A percentile compares a stretch with the other conserved stretches of the same genome.
phyloP scores from a whole-genome alignment of 2,329 filamentous ascomycete species.

The Hymenotorrendiella dingleyae region DNA sequence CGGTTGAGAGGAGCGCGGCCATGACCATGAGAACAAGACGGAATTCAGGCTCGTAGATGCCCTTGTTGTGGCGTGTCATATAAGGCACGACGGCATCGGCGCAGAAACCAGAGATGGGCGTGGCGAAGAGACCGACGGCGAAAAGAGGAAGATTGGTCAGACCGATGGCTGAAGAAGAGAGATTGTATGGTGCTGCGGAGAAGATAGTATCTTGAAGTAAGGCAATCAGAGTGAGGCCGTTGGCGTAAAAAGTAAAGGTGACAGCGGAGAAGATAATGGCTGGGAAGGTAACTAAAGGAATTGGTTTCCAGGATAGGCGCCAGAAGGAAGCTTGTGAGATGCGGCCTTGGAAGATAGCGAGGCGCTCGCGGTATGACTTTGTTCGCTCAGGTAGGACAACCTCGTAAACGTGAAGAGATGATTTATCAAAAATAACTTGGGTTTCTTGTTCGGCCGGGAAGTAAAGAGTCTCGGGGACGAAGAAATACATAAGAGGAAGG shows the following conservation, averaged over 20 bases:
- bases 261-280: constrained; percentile 33
- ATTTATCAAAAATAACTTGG: constrained; percentile 22
- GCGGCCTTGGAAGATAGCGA: constrained; percentile 35
- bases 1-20: constrained; percentile 28
- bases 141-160: constrained; percentile 19
- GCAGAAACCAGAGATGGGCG: constrained; percentile 30
- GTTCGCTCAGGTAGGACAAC: constrained; percentile 21
- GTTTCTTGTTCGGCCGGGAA: constrained; percentile 10
- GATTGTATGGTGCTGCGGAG: constrained; percentile 18
- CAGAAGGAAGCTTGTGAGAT: constrained; percentile 34
- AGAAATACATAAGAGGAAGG: constrained; percentile 37
- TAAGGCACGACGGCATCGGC: constrained; percentile 36
- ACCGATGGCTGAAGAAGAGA: constrained; percentile 17
- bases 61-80: constrained; percentile 43
- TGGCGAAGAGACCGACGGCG: constrained; percentile 29
- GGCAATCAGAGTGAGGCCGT: constrained; percentile 22
- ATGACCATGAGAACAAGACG: constrained; percentile 36
- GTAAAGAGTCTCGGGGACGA: constrained; percentile 40
- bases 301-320: constrained; percentile 36
- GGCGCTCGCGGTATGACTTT: constrained; percentile 33
- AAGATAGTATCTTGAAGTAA: constrained; percentile 21
- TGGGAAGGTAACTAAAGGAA: constrained; percentile 45
- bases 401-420: constrained; percentile 21
- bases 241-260: constrained; percentile 21
- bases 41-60: constrained; percentile 49